Base-by-base conservation (phyloP, 495 filamentous ascomycete genomes). In the Hypoxylon fuscum region DNA sequence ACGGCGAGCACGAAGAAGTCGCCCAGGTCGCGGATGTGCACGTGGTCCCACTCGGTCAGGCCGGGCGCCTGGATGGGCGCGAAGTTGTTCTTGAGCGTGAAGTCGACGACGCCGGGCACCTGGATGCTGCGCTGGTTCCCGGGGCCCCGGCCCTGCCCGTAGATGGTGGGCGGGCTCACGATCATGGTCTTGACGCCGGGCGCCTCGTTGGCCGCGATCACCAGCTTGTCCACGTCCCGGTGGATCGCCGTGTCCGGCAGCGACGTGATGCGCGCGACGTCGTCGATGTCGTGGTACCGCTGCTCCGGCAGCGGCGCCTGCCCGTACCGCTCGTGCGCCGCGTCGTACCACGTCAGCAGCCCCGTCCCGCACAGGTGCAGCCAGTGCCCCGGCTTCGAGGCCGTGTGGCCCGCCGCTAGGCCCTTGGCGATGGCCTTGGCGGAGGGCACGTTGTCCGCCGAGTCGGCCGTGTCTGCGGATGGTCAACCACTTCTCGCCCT, bases 151-250 rank as follows among this genome's bases (percentile, higher is more conserved):
- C 90, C 92, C 0, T 34, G 21, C 5, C 90, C 92, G 69, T 93
- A 94, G 69, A 96, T 95, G 4, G 83, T 85, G 1, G 91, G 90
- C 5, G 92, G 90, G 57, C 85, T 90, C 18, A 95, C 81, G 69
- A 96, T 85, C 1, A 91, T 88, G 0, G 87, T 87, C 68, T 83
- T 85, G 9, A 88, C 79, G 32, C 71, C 80, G 32, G 77, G 73
- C 4, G 79, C 74, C 45, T 81, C 54, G 55, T 68, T 69, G 17
- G 75, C 65, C 3, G 44, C 68, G 1, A 77, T 64, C 6, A 78
- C 74, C 40, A 80, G 69, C 73, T 82, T 79, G 53, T 84, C 81
- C 21, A 76, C 63, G 55, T 77, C 55, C 9, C 81, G 75, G 68
- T 82, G 81, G 22, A 70, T 52, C 3, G 76, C 78, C 0, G 51